phyloP scores from a whole-genome alignment of 768 basidiomycete genomes.

The Megacollybia marginata region DNA sequence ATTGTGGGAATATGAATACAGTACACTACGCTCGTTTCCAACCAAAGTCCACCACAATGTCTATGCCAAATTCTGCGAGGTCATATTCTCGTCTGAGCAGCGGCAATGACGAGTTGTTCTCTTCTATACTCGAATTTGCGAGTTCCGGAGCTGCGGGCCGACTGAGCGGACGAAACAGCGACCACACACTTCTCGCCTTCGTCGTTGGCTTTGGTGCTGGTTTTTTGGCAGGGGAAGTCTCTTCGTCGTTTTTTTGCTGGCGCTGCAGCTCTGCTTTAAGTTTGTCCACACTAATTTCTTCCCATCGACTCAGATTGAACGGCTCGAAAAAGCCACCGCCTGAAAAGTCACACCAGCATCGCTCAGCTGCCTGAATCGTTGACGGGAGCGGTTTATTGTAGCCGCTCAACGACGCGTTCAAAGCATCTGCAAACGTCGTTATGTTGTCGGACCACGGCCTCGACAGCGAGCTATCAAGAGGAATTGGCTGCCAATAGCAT shows the following conservation, averaged over 20 bases:
- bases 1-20: not conserved
- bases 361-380: conserved; percentile 61
- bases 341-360: conserved; percentile 83
- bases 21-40: conserved; percentile 35
- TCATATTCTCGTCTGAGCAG: conserved; percentile 54
- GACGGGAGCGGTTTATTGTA: conserved; percentile 39
- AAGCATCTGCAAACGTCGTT: conserved; percentile 65
- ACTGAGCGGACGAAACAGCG: too few species aligned
- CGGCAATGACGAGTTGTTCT: conserved; percentile 3
- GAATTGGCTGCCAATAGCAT: conserved; percentile 85
- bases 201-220: not conserved
- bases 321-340: conserved; percentile 62
- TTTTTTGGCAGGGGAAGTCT: not conserved
- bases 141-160: too few species aligned
- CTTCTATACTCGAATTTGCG: too few species aligned
- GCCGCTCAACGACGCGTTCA: conserved; percentile 38
- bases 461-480: conserved; percentile 53
- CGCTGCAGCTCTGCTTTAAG: conserved; percentile 32
- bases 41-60: conserved; percentile 66
- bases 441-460: conserved; percentile 63
- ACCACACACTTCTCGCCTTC: too few species aligned
- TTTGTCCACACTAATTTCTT: conserved; percentile 51
- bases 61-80: conserved; percentile 64
- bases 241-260: conserved; percentile 19
- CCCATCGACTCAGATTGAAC: conserved; percentile 73